A percentile compares a stretch with the other conserved stretches of the same genome.
phyloP scores from a whole-genome alignment of 495 filamentous ascomycete genomes.

The Penicillium angulare region DNA sequence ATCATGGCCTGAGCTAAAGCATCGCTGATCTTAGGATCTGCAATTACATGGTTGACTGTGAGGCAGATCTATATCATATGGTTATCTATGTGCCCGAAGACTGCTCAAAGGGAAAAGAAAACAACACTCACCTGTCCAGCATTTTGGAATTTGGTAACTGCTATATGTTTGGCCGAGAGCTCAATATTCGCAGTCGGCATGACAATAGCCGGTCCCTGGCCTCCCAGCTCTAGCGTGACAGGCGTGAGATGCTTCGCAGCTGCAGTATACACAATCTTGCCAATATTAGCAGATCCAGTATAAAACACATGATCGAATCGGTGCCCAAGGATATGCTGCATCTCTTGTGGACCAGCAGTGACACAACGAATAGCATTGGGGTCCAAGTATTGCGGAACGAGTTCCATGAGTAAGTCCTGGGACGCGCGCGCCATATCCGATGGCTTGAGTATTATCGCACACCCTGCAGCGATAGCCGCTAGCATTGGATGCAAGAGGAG shows the following conservation, averaged over 20 bases:
- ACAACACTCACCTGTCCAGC: slow-evolving; percentile 58
- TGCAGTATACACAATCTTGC: slow-evolving; percentile 77
- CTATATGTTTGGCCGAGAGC: slow-evolving; percentile 69
- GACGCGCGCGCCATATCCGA: slow-evolving; percentile 68
- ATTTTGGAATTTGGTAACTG: slow-evolving; percentile 78
- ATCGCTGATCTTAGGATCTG: slow-evolving; percentile 65
- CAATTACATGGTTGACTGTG: slow-evolving; percentile 77
- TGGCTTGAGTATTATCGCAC: slow-evolving; percentile 79
- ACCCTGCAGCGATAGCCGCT: slow-evolving; percentile 84
- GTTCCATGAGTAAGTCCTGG: slow-evolving; percentile 69
- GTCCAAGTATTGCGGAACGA: slow-evolving; percentile 70
- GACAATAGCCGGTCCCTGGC: slow-evolving; percentile 80
- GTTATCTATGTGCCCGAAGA: too few relatives aligned
- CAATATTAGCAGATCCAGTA: slow-evolving; percentile 72
- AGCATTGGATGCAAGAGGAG: slow-evolving; percentile 71
- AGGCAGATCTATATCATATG: slow-evolving; percentile 74
- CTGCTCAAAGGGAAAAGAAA: too few relatives aligned
- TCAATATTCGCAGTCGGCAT: slow-evolving; percentile 71
- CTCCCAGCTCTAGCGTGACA: slow-evolving; percentile 79
- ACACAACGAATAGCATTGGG: slow-evolving; percentile 63
- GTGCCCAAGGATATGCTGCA: slow-evolving; percentile 67
- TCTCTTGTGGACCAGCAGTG: slow-evolving; percentile 74
- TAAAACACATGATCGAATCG: slow-evolving; percentile 96
- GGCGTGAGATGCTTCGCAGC: slow-evolving; percentile 89
- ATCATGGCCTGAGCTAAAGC: slow-evolving; percentile 67